Percentiles rank a stretch among this genome's conserved stretches.
phyloP scores from a whole-genome alignment of 73 alveolate genomes.

The Paraurostyla sp. region DNA sequence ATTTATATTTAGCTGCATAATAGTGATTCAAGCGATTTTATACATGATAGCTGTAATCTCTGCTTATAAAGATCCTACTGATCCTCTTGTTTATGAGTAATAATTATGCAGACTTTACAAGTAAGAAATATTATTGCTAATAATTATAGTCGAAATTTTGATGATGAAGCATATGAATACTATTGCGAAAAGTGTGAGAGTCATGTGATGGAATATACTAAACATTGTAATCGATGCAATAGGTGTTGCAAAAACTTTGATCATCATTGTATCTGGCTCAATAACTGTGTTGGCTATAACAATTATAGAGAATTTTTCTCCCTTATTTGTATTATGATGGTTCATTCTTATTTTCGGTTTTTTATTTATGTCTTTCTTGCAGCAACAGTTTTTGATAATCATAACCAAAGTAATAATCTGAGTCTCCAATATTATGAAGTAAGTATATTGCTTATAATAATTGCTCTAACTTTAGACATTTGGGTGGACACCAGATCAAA shows the following conservation, averaged over 20 bases:
- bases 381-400: not conserved
- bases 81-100: conserved; percentile 38
- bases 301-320: conserved; percentile 70
- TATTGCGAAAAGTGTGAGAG: conserved; percentile 43
- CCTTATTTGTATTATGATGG: conserved; percentile 20
- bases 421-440: not conserved
- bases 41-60: not conserved
- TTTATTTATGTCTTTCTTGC: not conserved
- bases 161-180: conserved; percentile 42
- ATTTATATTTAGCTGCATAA: too few relatives aligned
- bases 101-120: not conserved
- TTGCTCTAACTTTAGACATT: not conserved
- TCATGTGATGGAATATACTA: conserved; percentile 54
- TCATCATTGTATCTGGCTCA: conserved; percentile 92
- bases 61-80: conserved; percentile 51
- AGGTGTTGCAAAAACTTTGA: conserved; percentile 86
- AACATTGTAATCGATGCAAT: conserved; percentile 88
- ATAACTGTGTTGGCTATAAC: conserved; percentile 89
- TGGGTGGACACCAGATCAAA: not conserved
- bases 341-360: not conserved
- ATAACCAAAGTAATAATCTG: not conserved
- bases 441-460: not conserved
- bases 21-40: too few relatives aligned
- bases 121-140: not conserved
- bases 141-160: not conserved